Conservation (phyloP, 305 asterid species). For the Fraxinus baroniana region DNA sequence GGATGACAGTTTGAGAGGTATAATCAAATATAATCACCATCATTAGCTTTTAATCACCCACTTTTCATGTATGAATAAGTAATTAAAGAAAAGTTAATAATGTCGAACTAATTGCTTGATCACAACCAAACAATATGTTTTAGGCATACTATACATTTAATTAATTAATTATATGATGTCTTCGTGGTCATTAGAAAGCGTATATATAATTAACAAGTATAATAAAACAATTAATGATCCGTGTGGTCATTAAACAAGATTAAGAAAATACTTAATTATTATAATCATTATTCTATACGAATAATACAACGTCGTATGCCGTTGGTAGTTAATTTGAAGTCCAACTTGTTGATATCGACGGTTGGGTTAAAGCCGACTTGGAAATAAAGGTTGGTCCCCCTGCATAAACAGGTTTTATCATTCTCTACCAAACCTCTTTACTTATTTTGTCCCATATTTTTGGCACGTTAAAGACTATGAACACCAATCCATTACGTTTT, state of each 20-base stretch:
- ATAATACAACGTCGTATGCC: neutral
- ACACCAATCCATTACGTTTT: neutral
- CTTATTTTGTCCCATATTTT: neutral
- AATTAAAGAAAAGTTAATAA: neutral
- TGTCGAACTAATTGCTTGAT: neutral
- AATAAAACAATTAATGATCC: neutral
- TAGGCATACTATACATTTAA: neutral
- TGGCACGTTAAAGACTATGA: neutral
- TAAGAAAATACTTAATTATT: neutral
- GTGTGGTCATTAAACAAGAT: neutral
- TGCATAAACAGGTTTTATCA: neutral
- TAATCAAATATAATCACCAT: conserved; percentile 3
- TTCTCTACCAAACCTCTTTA: neutral
- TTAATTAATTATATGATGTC: neutral
- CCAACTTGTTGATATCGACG: neutral
- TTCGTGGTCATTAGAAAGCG: neutral
- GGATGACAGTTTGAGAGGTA: conserved; percentile 10
- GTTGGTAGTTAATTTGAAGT: neutral
- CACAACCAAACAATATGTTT: neutral
- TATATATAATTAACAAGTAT: neutral
- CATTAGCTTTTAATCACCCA: conserved; percentile 7
- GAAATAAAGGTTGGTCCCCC: neutral
- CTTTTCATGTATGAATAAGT: neutral
- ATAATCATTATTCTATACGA: neutral
- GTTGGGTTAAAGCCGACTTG: neutral